Conservation (phyloP, 768 basidiomycete genomes). For the Kwoniella dejecticola region DNA sequence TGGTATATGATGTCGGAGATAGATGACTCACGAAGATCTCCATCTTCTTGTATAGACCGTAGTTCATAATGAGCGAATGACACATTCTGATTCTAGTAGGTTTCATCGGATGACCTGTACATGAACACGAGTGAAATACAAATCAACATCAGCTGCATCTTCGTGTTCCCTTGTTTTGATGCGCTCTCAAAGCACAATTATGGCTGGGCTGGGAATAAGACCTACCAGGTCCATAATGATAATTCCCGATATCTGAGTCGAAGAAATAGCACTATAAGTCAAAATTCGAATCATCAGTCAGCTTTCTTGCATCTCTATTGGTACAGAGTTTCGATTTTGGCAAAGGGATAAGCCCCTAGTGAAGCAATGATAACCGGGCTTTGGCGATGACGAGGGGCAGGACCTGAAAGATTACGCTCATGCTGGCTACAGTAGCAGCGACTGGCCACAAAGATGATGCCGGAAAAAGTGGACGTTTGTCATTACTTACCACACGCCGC, state of each 20-base stretch:
- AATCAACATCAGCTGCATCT: too few relatives aligned
- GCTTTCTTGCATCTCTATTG: too few relatives aligned
- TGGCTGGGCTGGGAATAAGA: not conserved
- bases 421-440: not conserved
- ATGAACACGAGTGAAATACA: not conserved
- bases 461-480: too few relatives aligned
- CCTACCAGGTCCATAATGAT: constrained; percentile 82
- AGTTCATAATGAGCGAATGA: constrained; percentile 99
- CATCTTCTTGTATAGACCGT: constrained; percentile 99
- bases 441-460: not conserved
- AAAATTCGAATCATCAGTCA: not conserved
- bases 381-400: too few relatives aligned
- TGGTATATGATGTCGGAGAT: too few relatives aligned
- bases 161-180: not conserved
- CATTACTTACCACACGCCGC: constrained; percentile 77
- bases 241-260: constrained; percentile 98
- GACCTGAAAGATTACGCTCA: too few relatives aligned
- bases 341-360: too few relatives aligned
- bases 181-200: too few relatives aligned
- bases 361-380: too few relatives aligned
- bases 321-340: too few relatives aligned
- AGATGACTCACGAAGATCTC: constrained; percentile 91
- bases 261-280: constrained; percentile 89
- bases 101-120: constrained; percentile 90
- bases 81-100: constrained; percentile 99